Base-by-base conservation (phyloP, 257 asterid genomes). In the Leptodermis oblonga region DNA sequence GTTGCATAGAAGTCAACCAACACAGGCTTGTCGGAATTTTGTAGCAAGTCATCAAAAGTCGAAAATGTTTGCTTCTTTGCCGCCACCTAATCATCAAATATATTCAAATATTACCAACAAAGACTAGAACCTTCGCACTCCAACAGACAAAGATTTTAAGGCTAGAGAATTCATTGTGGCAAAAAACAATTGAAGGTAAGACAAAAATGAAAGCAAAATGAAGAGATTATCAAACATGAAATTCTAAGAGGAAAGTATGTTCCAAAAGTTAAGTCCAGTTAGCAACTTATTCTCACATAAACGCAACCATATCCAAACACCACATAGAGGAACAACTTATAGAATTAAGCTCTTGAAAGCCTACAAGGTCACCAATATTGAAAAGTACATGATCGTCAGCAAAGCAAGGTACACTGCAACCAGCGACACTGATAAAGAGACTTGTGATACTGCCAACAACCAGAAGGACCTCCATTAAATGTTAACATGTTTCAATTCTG, bases 1-100 rank as follows among this genome's bases (percentile, higher is more conserved):
- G 97, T 90, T 43, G 99, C 99, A 78, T 93, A 93, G 79, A 93
- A 93, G 84, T 93, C 99, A 20, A 93, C 97, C 79, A 93, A 68
- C 55, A 93, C 85, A 18, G 99, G 96, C 74, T 87, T 93, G 54
- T 90, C 95, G 28, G 96, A 74, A 56, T 84, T 85, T 70, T 86
- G 86, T 85, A 93, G 71, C 80, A 90, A 66, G 68, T 90, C 97
- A 46, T 87, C 97, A 18, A 93, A 82, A 55, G 95, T 85, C 70
- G 87, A 74, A 82, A 86, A 93, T 31, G 96, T 70, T 78, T 90
- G 89, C 88, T 90, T 83, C 86, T 83, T 90, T 43, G 97, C 91
- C 70, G 88, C 87, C 81, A 93, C 96, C 99, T 90, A 83, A 71
- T 67, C 53, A 69, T 56, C 62, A 51, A 76, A 73, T 68, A 28